These are phyloP conservation scores for Acanthamoeba castellanii DNA, from an alignment of 208 protist genomes.

Conservation along the genomic window DNA sequence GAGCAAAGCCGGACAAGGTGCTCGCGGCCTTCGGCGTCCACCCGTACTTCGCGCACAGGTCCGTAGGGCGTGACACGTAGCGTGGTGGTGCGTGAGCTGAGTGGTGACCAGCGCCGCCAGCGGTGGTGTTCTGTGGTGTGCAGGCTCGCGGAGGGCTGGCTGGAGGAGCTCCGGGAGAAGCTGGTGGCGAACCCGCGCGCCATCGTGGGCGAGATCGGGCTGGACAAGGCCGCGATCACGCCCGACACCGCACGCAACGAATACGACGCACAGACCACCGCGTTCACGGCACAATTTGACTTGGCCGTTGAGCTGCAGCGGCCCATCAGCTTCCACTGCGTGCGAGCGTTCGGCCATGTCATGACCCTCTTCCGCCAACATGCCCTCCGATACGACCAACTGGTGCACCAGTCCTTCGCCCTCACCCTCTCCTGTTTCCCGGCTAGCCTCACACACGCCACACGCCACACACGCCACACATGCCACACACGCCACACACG, in stretches of 20 bases:
- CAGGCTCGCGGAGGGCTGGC: neutral
- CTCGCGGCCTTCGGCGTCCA: conserved; percentile 62
- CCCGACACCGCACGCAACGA: conserved; percentile 52
- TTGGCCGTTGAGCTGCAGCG: conserved; percentile 21
- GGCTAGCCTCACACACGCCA: neutral
- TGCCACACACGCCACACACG: too few species aligned
- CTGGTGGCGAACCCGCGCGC: conserved; percentile 2
- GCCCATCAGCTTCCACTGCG: conserved; percentile 66
- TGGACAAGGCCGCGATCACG: conserved; percentile 58
- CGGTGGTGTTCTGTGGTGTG: neutral
- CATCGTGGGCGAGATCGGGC: conserved; percentile 73
- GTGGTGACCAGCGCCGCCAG: neutral
- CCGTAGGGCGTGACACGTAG: too few species aligned
- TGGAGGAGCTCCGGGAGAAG: neutral
- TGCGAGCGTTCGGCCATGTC: conserved; percentile 65
- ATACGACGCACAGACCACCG: neutral
- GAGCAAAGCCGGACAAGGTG: neutral
- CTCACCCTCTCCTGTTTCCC: neutral
- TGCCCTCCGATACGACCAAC: neutral
- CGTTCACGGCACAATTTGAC: conserved; percentile 23
- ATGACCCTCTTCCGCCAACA: conserved; percentile 35
- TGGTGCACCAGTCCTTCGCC: neutral
- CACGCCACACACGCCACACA: too few species aligned
- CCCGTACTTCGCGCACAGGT: conserved; percentile 64
- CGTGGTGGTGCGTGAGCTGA: neutral